Conservation (phyloP, 75 land plant genomes). For the Azolla pinnata region DNA sequence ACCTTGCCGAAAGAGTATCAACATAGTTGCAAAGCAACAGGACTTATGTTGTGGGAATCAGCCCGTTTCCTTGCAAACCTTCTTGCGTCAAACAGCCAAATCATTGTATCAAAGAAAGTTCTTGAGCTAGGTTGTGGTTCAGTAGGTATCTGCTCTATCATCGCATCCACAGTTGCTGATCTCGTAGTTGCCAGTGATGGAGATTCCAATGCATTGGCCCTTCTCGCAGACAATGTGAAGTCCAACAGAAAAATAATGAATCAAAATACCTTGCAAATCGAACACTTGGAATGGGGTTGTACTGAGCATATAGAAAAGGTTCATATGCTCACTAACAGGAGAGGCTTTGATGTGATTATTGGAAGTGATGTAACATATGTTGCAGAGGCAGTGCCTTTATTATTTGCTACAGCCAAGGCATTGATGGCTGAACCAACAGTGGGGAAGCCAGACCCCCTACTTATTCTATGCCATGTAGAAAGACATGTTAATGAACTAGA, state of each 20-base stretch:
- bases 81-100: slow-evolving; percentile 42
- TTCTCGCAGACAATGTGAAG: slow-evolving; percentile 50
- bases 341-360: slow-evolving; percentile 70
- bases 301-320: slow-evolving; percentile 42
- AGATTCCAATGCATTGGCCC: slow-evolving; percentile 46
- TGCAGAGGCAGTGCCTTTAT: slow-evolving; percentile 53
- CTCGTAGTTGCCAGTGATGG: slow-evolving; percentile 82
- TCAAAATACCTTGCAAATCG: slow-evolving; percentile 22
- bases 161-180: slow-evolving; percentile 44
- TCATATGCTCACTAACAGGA: slow-evolving; percentile 14
- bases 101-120: slow-evolving; percentile 50
- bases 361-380: slow-evolving; percentile 86
- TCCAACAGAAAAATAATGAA: slow-evolving; percentile 33
- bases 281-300: slow-evolving; percentile 74
- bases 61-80: slow-evolving; percentile 62
- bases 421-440: slow-evolving; percentile 24
- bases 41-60: slow-evolving; percentile 95
- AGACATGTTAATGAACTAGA: slow-evolving; percentile 61
- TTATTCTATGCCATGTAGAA: slow-evolving; percentile 67
- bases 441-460: slow-evolving; percentile 24
- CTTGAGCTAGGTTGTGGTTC: slow-evolving; percentile 90
- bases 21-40: slow-evolving; percentile 85
- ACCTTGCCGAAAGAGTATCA: slow-evolving; percentile 61
- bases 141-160: slow-evolving; percentile 75
- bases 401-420: slow-evolving; percentile 72